Percentiles rank a stretch among this genome's conserved stretches.
Conservation (phyloP, 805 yeast species). For the Ogataea chonburiensis region DNA sequence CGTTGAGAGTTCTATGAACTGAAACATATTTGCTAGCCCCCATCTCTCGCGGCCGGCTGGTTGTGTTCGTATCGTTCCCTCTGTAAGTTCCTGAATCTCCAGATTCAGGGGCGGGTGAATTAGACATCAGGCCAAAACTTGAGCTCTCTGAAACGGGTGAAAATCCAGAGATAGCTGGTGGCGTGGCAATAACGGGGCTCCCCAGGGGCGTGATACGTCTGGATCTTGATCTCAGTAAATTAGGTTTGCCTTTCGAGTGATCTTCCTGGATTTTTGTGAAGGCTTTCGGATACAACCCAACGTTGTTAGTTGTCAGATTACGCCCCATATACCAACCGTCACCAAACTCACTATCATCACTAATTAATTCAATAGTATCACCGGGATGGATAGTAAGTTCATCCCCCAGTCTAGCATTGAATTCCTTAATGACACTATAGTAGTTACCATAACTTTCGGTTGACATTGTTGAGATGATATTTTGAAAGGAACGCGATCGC, state of each 20-base stretch:
- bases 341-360: slow-evolving; percentile 89
- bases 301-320: slow-evolving; percentile 66
- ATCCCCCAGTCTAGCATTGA: slow-evolving; percentile 83
- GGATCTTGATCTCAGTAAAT: slow-evolving; percentile 57
- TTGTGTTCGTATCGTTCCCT: not conserved
- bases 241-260: slow-evolving; percentile 30
- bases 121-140: not conserved
- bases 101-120: not conserved
- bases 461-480: slow-evolving; percentile 9
- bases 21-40: slow-evolving; percentile 32
- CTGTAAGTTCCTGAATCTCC: not conserved
- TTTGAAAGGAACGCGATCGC: too few species aligned
- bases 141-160: slow-evolving; percentile 4
- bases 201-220: slow-evolving; percentile 42
- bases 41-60: not conserved
- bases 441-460: slow-evolving; percentile 22
- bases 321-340: slow-evolving; percentile 98
- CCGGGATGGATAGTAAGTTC: slow-evolving; percentile 80
- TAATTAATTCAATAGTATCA: slow-evolving; percentile 82
- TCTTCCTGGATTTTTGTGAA: slow-evolving; percentile 52
- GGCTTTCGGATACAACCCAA: slow-evolving; percentile 88
- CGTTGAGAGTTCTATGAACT: slow-evolving; percentile 58
- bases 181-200: slow-evolving; percentile 25
- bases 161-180: slow-evolving; percentile 14
- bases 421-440: slow-evolving; percentile 75